Percentiles rank a stretch among this genome's conserved stretches.
Evolutionary conservation across 106 monocot genomes (phyloP).

Genomic region (Xerophyta viscosa): DNA sequence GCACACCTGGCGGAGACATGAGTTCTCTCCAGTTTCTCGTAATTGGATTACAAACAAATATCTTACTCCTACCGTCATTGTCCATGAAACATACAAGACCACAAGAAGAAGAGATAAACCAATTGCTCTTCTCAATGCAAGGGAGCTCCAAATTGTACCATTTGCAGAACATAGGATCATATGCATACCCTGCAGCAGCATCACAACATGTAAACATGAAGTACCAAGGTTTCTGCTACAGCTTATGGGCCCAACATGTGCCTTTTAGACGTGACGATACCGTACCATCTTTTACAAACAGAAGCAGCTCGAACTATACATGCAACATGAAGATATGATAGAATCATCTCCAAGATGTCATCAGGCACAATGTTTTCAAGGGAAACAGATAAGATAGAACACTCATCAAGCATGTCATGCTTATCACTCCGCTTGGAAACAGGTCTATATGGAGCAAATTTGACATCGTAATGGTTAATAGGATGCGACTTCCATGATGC

Average conservation of each 20-base stretch:
- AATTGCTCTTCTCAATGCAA: conserved; percentile 62
- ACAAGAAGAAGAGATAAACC: conserved; percentile 66
- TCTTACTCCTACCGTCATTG: conserved; percentile 45
- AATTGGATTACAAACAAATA: conserved; percentile 83
- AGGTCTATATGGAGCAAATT: conserved; percentile 1
- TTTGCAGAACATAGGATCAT: conserved; percentile 62
- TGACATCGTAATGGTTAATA: conserved; percentile 11
- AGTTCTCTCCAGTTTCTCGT: conserved; percentile 56
- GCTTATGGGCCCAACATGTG: conserved; percentile 29
- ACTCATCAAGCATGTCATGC: background rate
- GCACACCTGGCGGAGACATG: conserved; percentile 36
- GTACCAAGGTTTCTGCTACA: conserved; percentile 78
- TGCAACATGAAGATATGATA: conserved; percentile 53
- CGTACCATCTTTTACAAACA: conserved; percentile 82
- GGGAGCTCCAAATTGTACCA: conserved; percentile 80
- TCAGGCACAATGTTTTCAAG: conserved; percentile 61
- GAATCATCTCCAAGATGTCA: conserved; percentile 74
- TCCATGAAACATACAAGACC: conserved; percentile 93
- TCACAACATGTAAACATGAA: conserved; percentile 84
- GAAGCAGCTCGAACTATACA: conserved; percentile 58
- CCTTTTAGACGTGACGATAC: conserved; percentile 43
- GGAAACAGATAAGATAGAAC: conserved; percentile 17
- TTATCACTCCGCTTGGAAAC: conserved; percentile 11
- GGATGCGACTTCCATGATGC: conserved; percentile 32
- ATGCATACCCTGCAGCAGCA: conserved; percentile 46